Percentiles rank a stretch among this genome's conserved stretches.
Evolutionary conservation across 2,329 filamentous ascomycete species (phyloP).

Genomic region (Blastomyces parvus): DNA sequence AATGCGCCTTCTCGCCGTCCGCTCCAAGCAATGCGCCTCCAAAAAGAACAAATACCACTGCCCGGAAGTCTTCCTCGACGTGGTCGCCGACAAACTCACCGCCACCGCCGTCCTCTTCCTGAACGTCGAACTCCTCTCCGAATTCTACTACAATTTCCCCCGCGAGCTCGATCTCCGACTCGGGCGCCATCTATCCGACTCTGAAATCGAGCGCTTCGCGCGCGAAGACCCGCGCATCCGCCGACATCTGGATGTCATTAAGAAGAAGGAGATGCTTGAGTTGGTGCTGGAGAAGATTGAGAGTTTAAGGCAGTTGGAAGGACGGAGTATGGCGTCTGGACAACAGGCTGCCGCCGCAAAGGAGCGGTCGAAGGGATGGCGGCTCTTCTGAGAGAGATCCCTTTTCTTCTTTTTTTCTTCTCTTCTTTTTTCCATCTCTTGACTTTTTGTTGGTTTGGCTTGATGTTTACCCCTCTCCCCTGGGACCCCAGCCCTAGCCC

Average conservation of each 20-base stretch:
- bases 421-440: slow-evolving; percentile 6
- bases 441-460: neutral
- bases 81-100: slow-evolving; percentile 88
- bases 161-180: slow-evolving; percentile 81
- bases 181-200: slow-evolving; percentile 65
- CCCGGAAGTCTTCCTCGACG: slow-evolving; percentile 94
- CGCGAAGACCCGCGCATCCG: slow-evolving; percentile 86
- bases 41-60: slow-evolving; percentile 92
- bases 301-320: slow-evolving; percentile 72
- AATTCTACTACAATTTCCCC: slow-evolving; percentile 97
- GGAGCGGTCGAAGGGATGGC: slow-evolving; percentile 34
- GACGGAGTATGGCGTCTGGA: slow-evolving; percentile 51
- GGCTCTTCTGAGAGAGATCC: slow-evolving; percentile 31
- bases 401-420: neutral
- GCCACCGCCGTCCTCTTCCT: slow-evolving; percentile 93
- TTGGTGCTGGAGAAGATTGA: slow-evolving; percentile 95
- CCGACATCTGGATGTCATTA: slow-evolving; percentile 82
- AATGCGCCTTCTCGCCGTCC: slow-evolving; percentile 78
- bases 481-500: neutral
- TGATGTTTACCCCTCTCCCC: neutral
- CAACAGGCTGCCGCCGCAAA: slow-evolving; percentile 31
- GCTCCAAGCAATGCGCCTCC: slow-evolving; percentile 77
- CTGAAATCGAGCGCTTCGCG: slow-evolving; percentile 81
- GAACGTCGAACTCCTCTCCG: slow-evolving; percentile 89
- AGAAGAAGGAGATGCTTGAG: slow-evolving; percentile 84